Evolutionary conservation across 1,139 yeast species (phyloP).

Genomic region (Geotrichum australiense): DNA sequence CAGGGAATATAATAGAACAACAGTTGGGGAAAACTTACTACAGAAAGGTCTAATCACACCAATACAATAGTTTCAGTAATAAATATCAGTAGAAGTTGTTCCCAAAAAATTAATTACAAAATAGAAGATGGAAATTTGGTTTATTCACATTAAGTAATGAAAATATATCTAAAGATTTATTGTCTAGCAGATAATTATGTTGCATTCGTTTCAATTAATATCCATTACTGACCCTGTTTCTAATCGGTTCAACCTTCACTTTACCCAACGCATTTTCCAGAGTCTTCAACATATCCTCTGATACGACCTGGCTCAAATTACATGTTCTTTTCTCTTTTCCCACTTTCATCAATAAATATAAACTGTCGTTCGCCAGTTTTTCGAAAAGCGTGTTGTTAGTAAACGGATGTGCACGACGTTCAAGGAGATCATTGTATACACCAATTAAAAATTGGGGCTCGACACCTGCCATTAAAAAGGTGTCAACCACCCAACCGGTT

Average conservation of each 20-base stretch:
- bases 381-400: conserved; percentile 25
- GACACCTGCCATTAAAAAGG: conserved; percentile 72
- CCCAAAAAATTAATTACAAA: too few relatives aligned
- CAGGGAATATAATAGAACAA: too few relatives aligned
- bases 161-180: too few relatives aligned
- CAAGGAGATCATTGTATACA: conserved; percentile 60
- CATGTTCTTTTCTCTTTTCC: conserved; percentile 6
- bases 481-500: conserved; percentile 54
- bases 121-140: too few relatives aligned
- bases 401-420: conserved; percentile 37
- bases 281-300: conserved; percentile 4
- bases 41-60: too few relatives aligned
- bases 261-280: conserved; percentile 8
- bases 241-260: background rate
- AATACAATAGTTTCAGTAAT: too few relatives aligned
- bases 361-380: conserved; percentile 27
- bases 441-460: conserved; percentile 63
- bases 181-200: too few relatives aligned
- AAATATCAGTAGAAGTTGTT: too few relatives aligned
- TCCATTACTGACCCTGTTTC: conserved; percentile 2
- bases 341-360: conserved; percentile 28
- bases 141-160: too few relatives aligned
- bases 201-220: too few relatives aligned
- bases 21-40: too few relatives aligned
- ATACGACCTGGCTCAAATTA: conserved; percentile 6